These are phyloP conservation scores for Silene conica DNA, from an alignment of 148 eudicot species.

Conservation along the genomic window DNA sequence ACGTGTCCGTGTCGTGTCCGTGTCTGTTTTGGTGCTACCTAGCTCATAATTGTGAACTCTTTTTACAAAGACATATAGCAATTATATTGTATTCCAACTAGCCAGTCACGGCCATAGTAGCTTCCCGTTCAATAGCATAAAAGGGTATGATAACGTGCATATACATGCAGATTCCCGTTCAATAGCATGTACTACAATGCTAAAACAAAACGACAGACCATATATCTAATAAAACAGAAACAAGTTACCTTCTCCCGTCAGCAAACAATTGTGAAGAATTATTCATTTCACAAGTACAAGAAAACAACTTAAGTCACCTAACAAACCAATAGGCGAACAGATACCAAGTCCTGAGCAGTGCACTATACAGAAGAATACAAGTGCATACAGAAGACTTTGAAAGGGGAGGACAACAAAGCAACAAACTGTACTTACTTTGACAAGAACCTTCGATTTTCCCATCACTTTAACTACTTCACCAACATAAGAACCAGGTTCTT, in stretches of 20 bases:
- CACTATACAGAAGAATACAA: neutral
- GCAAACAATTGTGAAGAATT: too few relatives aligned
- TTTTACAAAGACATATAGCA: neutral
- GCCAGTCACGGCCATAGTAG: neutral
- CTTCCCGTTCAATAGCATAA: neutral
- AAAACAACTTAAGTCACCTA: neutral
- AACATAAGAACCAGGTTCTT: slow-evolving; percentile 62
- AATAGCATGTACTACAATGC: neutral
- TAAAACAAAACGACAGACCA: too few relatives aligned
- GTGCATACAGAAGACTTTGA: neutral
- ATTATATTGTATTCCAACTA: neutral
- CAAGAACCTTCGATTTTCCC: slow-evolving; percentile 54
- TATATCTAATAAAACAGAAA: neutral
- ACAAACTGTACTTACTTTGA: slow-evolving; percentile 24
- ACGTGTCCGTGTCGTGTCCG: too few relatives aligned
- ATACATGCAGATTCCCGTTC: neutral
- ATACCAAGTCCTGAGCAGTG: neutral
- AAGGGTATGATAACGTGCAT: neutral
- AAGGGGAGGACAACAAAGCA: neutral
- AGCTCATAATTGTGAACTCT: neutral
- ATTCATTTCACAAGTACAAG: too few relatives aligned
- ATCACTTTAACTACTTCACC: slow-evolving; percentile 64
- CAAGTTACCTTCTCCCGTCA: neutral
- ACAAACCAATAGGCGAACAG: neutral
- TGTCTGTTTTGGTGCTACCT: too few relatives aligned